phyloP scores from a whole-genome alignment of 1,139 yeast genomes.

The Candida neerlandica region DNA sequence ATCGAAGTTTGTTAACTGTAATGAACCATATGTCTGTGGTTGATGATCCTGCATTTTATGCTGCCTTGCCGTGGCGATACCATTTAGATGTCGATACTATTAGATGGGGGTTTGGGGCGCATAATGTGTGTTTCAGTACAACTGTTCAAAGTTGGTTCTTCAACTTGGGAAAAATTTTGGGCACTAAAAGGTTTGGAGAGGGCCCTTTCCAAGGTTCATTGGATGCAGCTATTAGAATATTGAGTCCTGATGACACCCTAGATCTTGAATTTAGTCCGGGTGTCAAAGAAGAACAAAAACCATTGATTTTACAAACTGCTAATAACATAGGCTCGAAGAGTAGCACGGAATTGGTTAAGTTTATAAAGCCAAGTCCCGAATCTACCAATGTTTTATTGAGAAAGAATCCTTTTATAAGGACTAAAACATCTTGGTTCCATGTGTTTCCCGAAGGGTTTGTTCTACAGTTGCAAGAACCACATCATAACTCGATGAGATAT shows the following conservation, averaged over 20 bases:
- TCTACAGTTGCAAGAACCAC: constrained; percentile 79
- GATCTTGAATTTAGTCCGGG: constrained; percentile 52
- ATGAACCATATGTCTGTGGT: constrained; percentile 96
- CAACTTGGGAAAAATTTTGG: constrained; percentile 82
- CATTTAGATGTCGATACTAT: constrained; percentile 66
- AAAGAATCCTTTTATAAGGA: constrained; percentile 52
- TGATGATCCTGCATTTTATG: constrained; percentile 93
- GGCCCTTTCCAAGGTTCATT: constrained; percentile 92
- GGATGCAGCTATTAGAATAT: constrained; percentile 85
- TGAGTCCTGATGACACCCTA: constrained; percentile 76
- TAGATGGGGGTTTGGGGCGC: constrained; percentile 95
- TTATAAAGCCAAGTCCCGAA: constrained; percentile 33
- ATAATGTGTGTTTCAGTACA: constrained; percentile 81
- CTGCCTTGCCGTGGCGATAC: constrained; percentile 74
- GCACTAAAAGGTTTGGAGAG: constrained; percentile 84
- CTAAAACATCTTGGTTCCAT: constrained; percentile 85
- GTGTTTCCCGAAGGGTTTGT: constrained; percentile 96
- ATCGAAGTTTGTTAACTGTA: constrained; percentile 78
- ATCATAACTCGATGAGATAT: constrained; percentile 82
- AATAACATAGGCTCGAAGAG: constrained; percentile 19
- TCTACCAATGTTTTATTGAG: constrained; percentile 38
- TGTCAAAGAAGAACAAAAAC: constrained; percentile 29
- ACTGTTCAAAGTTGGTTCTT: constrained; percentile 61
- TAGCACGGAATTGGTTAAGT: constrained; percentile 22
- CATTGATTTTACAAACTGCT: constrained; percentile 36